Base-by-base conservation (phyloP, 2,329 filamentous ascomycete species). In the Xylariomycetidae sp. region DNA sequence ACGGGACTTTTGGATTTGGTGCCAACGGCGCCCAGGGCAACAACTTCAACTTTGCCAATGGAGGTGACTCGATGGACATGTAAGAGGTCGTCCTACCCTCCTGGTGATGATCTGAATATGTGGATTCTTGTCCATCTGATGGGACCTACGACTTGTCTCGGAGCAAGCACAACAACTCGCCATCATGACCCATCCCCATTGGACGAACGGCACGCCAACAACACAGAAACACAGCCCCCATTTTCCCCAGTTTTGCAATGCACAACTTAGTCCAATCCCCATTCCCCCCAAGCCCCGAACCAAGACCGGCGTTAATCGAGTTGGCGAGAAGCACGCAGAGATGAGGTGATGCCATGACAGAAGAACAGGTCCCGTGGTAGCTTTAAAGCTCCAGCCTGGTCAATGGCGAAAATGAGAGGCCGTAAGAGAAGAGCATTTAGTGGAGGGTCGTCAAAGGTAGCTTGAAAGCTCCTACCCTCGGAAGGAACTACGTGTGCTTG, bases 41-140 rank as follows among this genome's bases (percentile, higher is more conserved):
- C 37, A 61, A 65, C 58, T 98, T 97, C 79, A 95, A 87, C 78
- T 98, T 98, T 61, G 86, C 86, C 61, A 88, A 80, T 56, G 72
- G 72, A 36, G 69, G 67, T 42, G 75, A 80, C 54, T 74, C 74
- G 16, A 80, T 80, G 76, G 76, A 80, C 53, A 80, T 80, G 76
- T 80, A 74, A 66, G 40, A 18, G 15, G 22, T 14, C 17, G 4
- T n/a, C n/a, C n/a, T n/a, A n/a, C n/a, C n/a, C n/a, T n/a, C n/a
- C n/a, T n/a, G n/a, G n/a, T n/a, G n/a, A n/a, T n/a, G n/a, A n/a
- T n/a, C n/a, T n/a, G n/a, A n/a, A n/a, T n/a, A n/a, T n/a, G 30
- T 16, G 30, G 27, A 20, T 32, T 33, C 30, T 36, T 34, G 19
- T 30, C 30, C 16, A n/a, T n/a, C n/a, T n/a, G n/a, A n/a, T n/a